These are phyloP conservation scores for Gastrolobium bilobum DNA, from an alignment of 306 rosid species.

Conservation along the genomic window DNA sequence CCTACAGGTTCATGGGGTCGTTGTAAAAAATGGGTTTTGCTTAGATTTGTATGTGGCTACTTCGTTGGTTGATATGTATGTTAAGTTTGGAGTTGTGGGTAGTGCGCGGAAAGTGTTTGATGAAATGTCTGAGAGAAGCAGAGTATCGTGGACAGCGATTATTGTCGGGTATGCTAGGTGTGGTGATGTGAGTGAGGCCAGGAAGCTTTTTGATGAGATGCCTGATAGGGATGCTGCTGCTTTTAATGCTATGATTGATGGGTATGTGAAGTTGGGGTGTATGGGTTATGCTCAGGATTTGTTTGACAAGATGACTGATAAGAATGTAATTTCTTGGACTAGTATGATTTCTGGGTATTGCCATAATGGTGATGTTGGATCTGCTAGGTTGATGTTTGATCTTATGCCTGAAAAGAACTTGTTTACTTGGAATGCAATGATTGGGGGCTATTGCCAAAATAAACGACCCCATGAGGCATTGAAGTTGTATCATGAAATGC, in stretches of 20 bases:
- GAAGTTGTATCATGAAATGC: constrained; percentile 68
- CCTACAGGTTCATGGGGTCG: constrained; percentile 57
- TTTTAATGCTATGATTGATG: constrained; percentile 75
- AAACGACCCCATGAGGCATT: constrained; percentile 64
- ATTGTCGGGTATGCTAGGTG: constrained; percentile 69
- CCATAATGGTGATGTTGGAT: constrained; percentile 54
- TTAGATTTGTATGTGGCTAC: constrained; percentile 66
- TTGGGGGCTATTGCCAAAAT: constrained; percentile 73
- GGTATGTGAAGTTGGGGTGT: constrained; percentile 64
- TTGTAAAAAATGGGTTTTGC: constrained; percentile 60
- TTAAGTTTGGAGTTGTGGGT: constrained; percentile 57
- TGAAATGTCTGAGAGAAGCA: constrained; percentile 65
- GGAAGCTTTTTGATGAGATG: constrained; percentile 67
- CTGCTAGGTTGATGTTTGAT: constrained; percentile 70
- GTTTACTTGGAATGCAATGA: constrained; percentile 79
- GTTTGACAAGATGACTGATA: constrained; percentile 63
- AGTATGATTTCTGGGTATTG: constrained; percentile 76
- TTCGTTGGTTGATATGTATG: constrained; percentile 74
- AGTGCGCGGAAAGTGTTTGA: constrained; percentile 66
- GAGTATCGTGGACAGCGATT: constrained; percentile 74
- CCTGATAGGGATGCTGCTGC: constrained; percentile 63
- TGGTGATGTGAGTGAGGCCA: constrained; percentile 69
- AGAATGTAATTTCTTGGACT: constrained; percentile 79
- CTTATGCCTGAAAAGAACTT: constrained; percentile 69
- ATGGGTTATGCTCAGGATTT: constrained; percentile 63